Evolutionary conservation across 140 eudicot species (phyloP).

Genomic region (Ambrosia hybrid): DNA sequence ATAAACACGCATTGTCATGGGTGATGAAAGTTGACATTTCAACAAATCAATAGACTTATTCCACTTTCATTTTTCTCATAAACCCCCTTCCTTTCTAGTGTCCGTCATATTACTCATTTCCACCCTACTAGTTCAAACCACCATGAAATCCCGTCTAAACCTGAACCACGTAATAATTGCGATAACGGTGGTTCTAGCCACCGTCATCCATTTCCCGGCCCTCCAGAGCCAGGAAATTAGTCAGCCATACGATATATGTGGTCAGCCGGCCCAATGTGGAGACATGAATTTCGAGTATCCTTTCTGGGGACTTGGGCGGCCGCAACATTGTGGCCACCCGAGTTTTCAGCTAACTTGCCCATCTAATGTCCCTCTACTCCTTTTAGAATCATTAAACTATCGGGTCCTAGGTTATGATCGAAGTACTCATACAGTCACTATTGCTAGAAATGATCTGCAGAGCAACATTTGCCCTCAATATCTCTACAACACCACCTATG

Average conservation of each 20-base stretch:
- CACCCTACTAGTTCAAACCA: slow-evolving; percentile 4
- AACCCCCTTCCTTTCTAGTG: neutral
- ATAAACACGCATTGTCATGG: neutral
- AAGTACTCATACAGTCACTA: slow-evolving; percentile 9
- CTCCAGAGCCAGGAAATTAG: slow-evolving; percentile 16
- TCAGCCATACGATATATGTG: slow-evolving; percentile 31
- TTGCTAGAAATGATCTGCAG: slow-evolving; percentile 53
- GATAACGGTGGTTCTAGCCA: slow-evolving; percentile 15
- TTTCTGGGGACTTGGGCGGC: slow-evolving; percentile 45
- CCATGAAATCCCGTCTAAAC: slow-evolving; percentile 30
- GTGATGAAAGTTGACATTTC: neutral
- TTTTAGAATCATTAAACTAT: slow-evolving; percentile 17
- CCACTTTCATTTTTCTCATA: neutral
- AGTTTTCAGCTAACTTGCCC: slow-evolving; percentile 43
- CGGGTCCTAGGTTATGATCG: slow-evolving; percentile 27
- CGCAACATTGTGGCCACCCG: slow-evolving; percentile 47
- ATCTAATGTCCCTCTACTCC: slow-evolving; percentile 24
- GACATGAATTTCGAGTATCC: slow-evolving; percentile 36
- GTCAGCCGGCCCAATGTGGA: slow-evolving; percentile 35
- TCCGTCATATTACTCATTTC: neutral
- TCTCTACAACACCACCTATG: slow-evolving; percentile 33
- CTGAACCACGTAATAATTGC: slow-evolving; percentile 3
- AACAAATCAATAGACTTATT: neutral
- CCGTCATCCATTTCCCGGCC: slow-evolving; percentile 8
- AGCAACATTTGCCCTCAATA: slow-evolving; percentile 23